Percentiles rank a stretch among this genome's conserved stretches.
These are phyloP conservation scores for Schrenkiella parvula DNA, from an alignment of 345 rosid species.

Conservation along the genomic window DNA sequence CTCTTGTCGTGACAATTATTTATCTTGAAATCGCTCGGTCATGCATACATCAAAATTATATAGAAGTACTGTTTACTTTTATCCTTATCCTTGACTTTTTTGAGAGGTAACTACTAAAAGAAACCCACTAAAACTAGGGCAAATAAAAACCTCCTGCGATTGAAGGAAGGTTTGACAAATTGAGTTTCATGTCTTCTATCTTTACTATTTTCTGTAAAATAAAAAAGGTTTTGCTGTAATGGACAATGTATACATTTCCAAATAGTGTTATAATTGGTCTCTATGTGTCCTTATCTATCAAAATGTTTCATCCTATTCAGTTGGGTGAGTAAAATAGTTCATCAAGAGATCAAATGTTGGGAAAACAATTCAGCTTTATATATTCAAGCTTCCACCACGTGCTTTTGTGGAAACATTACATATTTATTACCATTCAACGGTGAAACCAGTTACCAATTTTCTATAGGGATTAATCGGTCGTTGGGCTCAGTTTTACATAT, in stretches of 20 bases:
- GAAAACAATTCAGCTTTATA: not conserved
- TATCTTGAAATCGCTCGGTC: slow-evolving; percentile 14
- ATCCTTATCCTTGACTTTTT: slow-evolving; percentile 30
- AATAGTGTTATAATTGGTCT: slow-evolving; percentile 8
- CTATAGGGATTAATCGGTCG: not conserved
- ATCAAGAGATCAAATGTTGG: slow-evolving; percentile 8
- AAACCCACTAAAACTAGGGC: slow-evolving; percentile 27
- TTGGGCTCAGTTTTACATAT: not conserved
- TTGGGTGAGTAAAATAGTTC: slow-evolving; percentile 12
- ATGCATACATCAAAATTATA: slow-evolving; percentile 19
- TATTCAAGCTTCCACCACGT: slow-evolving; percentile 6
- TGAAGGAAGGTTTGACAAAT: slow-evolving; percentile 24
- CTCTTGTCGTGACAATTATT: slow-evolving; percentile 33
- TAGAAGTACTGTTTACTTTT: slow-evolving; percentile 23
- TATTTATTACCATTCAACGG: slow-evolving; percentile 17
- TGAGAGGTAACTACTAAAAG: slow-evolving; percentile 16
- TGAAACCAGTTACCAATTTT: slow-evolving; percentile 15
- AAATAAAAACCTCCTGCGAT: slow-evolving; percentile 16
- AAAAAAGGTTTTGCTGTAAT: not conserved
- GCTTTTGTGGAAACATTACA: not conserved
- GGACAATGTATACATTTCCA: slow-evolving; percentile 4
- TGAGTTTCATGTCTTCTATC: slow-evolving; percentile 11
- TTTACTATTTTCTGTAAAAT: slow-evolving; percentile 9
- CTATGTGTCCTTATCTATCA: slow-evolving; percentile 5
- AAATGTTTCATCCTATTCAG: slow-evolving; percentile 15